Percentiles rank a stretch among this genome's conserved stretches.
These are phyloP conservation scores for Aspergillus viridinutans DNA, from an alignment of 2,329 filamentous ascomycete genomes.

Conservation along the genomic window DNA sequence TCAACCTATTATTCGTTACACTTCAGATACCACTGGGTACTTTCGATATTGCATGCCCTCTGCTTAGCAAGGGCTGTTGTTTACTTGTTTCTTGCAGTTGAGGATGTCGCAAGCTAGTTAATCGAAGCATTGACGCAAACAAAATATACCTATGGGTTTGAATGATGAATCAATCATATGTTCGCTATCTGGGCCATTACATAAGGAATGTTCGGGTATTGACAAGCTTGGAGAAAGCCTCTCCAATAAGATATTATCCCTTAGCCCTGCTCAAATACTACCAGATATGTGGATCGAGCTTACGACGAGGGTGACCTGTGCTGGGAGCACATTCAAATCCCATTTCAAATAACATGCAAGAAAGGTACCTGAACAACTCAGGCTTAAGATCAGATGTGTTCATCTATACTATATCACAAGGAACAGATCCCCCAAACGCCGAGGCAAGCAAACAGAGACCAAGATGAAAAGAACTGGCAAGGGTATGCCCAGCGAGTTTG, in stretches of 20 bases:
- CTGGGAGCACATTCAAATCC: background rate
- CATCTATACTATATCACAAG: constrained; percentile 26
- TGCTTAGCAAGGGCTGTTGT: background rate
- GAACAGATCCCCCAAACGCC: constrained; percentile 25
- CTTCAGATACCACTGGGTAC: background rate
- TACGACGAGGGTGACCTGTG: background rate
- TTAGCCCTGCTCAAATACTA: background rate
- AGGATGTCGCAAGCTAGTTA: background rate
- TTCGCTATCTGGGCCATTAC: background rate
- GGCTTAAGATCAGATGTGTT: background rate
- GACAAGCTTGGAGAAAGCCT: no score
- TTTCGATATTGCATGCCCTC: background rate
- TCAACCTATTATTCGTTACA: background rate
- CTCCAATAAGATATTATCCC: background rate
- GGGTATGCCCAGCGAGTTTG: constrained; percentile 16
- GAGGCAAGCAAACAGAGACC: constrained; percentile 11
- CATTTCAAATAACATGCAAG: background rate
- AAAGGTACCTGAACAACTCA: background rate
- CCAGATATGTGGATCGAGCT: background rate
- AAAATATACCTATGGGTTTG: background rate
- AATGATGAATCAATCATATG: no score
- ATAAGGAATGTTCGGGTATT: no score
- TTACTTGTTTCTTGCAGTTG: background rate
- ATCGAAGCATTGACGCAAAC: background rate
- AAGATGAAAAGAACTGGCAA: constrained; percentile 17